Base-by-base conservation (phyloP, 2,329 filamentous ascomycete species). In the Pseudogymnoascus sp. region DNA sequence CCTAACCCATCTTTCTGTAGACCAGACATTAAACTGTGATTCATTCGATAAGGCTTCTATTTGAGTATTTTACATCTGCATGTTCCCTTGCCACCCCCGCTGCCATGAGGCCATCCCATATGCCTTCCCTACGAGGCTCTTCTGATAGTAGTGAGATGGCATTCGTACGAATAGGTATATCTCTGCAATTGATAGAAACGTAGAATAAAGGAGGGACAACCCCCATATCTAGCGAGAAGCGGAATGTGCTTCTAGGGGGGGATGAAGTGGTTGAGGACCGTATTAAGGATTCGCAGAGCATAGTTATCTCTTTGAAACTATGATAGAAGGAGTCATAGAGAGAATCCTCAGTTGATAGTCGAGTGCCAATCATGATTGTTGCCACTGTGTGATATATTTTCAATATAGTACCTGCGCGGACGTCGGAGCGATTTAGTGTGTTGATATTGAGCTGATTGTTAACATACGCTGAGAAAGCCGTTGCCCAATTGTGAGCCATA, bases 171-270 rank as follows among this genome's bases (percentile, higher is more conserved):
- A 82, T 76, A 1, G 74, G 66, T 0, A 80, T 78, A 63, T 87
- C 80, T 9, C 84, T 79, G 67, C 85, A 88, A 68, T 86, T 87
- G 6, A 82, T 86, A 6, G 82, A 85, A n/a, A 85, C 81, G 4
- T 87, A 78, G 64, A 84, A 88, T 1, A 89, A 76, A 0, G 84
- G 83, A 3, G 84, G 81, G 4, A 89, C 78, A 60, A 89, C 82
- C 15, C 85, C 85, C 9, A 86, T 71, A 58, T 87, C 83, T 22
- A 85, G 80, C 43, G 82, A 84, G 70, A 88, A 88, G 65, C 69
- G 64, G n/a, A 15, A 15, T 15, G 14, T 38, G 36, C 35, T 36
- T 36, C 35, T 36, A 6, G 12, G 35, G 35, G 4, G 14, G 14
- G 35, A 5, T n/a, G 35, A 36, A 36, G 35, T 36, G 14, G 12